Percentiles rank a stretch among this genome's conserved stretches.
Evolutionary conservation across 129 eudicot species (phyloP).

Genomic region (Helichrysum umbraculigerum): DNA sequence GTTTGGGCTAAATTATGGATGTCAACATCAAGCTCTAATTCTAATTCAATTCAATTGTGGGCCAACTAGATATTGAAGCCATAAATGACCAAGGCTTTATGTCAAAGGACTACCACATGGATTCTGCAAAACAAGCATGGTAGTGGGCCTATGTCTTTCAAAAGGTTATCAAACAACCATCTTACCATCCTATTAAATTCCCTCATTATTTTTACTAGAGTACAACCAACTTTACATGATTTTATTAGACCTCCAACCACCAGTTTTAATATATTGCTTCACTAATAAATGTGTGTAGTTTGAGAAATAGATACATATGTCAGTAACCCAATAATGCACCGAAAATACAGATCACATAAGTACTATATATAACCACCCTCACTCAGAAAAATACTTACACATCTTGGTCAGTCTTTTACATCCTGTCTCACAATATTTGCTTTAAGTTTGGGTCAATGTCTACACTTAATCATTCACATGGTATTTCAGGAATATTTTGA

Average conservation of each 20-base stretch:
- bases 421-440: conserved; percentile 15
- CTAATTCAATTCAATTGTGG: not conserved
- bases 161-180: conserved; percentile 8
- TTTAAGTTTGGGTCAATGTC: conserved; percentile 5
- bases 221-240: conserved; percentile 17
- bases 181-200: conserved; percentile 25
- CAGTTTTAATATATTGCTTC: conserved; percentile 16
- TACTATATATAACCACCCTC: not conserved
- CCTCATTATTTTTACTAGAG: conserved; percentile 17
- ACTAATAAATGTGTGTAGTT: conserved; percentile 24
- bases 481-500: conserved; percentile 10
- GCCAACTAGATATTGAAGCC: conserved; percentile 9
- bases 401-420: not conserved
- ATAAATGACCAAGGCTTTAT: conserved; percentile 6
- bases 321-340: conserved; percentile 34
- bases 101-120: conserved; percentile 26
- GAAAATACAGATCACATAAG: conserved; percentile 28
- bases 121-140: conserved; percentile 13
- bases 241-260: conserved; percentile 31
- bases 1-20: not conserved
- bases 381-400: not conserved
- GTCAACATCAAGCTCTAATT: not conserved
- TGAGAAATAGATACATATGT: conserved; percentile 18
- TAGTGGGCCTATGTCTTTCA: conserved; percentile 24
- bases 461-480: not conserved